phyloP scores from a whole-genome alignment of 1,139 yeast genomes.

The Tardiomyces blankii region DNA sequence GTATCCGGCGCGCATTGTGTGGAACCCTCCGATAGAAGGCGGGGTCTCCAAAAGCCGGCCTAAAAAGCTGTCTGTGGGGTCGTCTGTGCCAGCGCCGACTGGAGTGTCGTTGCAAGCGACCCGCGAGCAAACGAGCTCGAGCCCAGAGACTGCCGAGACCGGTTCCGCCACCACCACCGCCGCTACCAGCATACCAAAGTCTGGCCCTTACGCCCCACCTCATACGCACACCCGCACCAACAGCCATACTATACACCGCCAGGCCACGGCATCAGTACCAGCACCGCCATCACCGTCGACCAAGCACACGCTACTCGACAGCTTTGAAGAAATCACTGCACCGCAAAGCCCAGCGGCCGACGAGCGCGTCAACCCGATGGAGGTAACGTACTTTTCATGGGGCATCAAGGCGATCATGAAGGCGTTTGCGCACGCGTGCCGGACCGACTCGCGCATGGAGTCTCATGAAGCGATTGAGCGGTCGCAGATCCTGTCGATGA shows the following conservation, averaged over 20 bases:
- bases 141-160: too few species aligned
- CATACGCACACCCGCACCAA: too few species aligned
- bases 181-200: too few species aligned
- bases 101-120: too few species aligned
- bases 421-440: slow-evolving; percentile 11
- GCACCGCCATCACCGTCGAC: too few species aligned
- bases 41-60: background rate
- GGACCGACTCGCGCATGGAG: slow-evolving; percentile 6
- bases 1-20: slow-evolving; percentile 14
- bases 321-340: background rate
- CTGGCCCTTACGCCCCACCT: too few species aligned
- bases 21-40: slow-evolving; percentile 10
- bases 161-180: too few species aligned
- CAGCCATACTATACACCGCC: too few species aligned
- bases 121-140: too few species aligned
- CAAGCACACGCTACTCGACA: background rate
- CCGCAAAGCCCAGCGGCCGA: background rate
- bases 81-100: background rate
- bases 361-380: background rate
- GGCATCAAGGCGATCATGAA: slow-evolving; percentile 14
- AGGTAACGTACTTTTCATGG: slow-evolving; percentile 11
- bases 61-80: background rate
- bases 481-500: slow-evolving; percentile 10
- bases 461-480: slow-evolving; percentile 5
- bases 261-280: too few species aligned